Evolutionary conservation across 1,139 yeast genomes (phyloP).

Genomic region (Pichia sp.): DNA sequence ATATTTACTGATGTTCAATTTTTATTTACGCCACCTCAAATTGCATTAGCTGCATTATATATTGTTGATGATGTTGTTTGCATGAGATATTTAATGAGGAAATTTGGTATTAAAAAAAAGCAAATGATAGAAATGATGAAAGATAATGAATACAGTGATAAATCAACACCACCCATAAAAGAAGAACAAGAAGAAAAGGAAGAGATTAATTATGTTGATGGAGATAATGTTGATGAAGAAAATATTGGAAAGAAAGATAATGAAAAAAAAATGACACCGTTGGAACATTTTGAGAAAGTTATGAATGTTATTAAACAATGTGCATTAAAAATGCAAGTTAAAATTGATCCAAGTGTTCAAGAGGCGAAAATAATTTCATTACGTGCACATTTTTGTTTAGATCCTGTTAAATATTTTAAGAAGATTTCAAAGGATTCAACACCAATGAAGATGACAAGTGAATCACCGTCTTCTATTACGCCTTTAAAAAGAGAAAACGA

Average conservation of each 20-base stretch:
- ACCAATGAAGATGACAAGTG: background rate
- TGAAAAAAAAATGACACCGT: conserved; percentile 13
- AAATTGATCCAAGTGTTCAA: conserved; percentile 45
- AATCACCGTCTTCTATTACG: background rate
- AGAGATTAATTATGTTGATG: background rate
- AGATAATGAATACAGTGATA: conserved; percentile 4
- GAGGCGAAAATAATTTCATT: conserved; percentile 58
- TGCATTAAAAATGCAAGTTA: conserved; percentile 32
- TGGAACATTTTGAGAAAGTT: conserved; percentile 38
- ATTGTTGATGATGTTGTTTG: conserved; percentile 59
- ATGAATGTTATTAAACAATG: conserved; percentile 45
- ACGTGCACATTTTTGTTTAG: conserved; percentile 55
- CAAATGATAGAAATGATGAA: conserved; percentile 15
- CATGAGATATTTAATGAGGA: conserved; percentile 58
- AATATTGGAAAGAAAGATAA: conserved; percentile 9
- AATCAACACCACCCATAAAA: background rate
- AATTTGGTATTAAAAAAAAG: conserved; percentile 31
- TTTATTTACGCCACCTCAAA: conserved; percentile 87
- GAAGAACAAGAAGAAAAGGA: background rate
- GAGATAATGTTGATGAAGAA: conserved; percentile 1
- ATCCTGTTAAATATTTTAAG: conserved; percentile 38
- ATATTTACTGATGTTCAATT: conserved; percentile 71
- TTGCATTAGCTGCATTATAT: conserved; percentile 81
- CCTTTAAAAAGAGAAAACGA: conserved; percentile 1
- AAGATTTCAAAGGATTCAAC: conserved; percentile 11